Percentiles rank a stretch among this genome's conserved stretches.
phyloP scores from a whole-genome alignment of 305 asterid genomes.

The Fraxinus paxiana region DNA sequence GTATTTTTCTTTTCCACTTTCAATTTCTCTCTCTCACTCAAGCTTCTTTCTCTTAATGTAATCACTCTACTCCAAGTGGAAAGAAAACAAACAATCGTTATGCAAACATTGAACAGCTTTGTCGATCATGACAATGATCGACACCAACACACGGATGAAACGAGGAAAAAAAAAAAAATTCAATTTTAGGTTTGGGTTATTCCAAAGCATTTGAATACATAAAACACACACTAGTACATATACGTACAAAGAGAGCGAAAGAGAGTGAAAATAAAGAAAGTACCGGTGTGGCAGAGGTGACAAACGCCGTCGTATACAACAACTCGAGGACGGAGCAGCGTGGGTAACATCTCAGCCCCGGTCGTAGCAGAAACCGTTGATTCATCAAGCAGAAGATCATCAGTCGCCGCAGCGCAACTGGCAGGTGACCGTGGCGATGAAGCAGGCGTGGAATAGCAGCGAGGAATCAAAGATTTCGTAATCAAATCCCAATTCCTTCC shows the following conservation, averaged over 20 bases:
- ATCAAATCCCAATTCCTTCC: constrained; percentile 16
- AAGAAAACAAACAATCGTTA: background rate
- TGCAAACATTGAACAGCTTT: background rate
- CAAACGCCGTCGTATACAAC: constrained; percentile 90
- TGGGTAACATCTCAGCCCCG: constrained; percentile 33
- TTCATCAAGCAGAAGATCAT: constrained; percentile 27
- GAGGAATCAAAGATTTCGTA: constrained; percentile 10
- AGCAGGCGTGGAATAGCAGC: constrained; percentile 27
- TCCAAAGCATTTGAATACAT: background rate
- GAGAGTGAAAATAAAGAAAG: background rate
- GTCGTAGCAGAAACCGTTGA: constrained; percentile 20
- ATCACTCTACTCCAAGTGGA: background rate
- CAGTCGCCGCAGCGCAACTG: constrained; percentile 31
- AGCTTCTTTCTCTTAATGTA: background rate
- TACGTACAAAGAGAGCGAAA: background rate
- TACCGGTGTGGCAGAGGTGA: constrained; percentile 81
- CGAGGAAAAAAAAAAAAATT: background rate
- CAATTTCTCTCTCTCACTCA: background rate
- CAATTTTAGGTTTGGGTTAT: background rate
- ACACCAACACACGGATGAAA: background rate
- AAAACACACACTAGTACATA: background rate
- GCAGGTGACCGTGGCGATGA: constrained; percentile 20
- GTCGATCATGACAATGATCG: background rate
- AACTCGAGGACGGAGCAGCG: constrained; percentile 69
- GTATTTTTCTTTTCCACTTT: background rate